Percentiles rank a stretch among this genome's conserved stretches.
Conservation (phyloP, 805 yeast species). For the Starmera caribaea region DNA sequence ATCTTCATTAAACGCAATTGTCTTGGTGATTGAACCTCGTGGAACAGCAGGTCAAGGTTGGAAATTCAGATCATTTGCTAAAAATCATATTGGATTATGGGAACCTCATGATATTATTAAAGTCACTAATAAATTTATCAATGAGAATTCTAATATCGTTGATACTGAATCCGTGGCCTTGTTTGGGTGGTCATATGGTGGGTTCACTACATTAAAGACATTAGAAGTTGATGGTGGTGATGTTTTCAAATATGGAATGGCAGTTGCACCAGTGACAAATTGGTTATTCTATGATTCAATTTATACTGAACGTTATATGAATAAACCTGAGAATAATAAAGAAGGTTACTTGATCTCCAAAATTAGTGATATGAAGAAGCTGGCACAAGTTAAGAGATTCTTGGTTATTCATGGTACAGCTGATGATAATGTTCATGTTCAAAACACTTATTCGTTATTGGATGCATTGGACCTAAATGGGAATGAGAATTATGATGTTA, state of each 20-base stretch:
- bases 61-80: conserved; percentile 65
- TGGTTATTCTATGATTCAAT: conserved; percentile 90
- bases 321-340: conserved; percentile 59
- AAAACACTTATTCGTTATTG: conserved; percentile 69
- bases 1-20: conserved; percentile 69
- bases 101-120: conserved; percentile 83
- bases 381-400: conserved; percentile 55
- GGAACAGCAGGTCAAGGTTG: conserved; percentile 92
- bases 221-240: conserved; percentile 70
- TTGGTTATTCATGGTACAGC: conserved; percentile 95
- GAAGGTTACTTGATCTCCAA: conserved; percentile 54
- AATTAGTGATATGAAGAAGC: conserved; percentile 43
- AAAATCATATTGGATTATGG: conserved; percentile 69
- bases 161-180: conserved; percentile 62
- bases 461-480: conserved; percentile 63
- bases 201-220: conserved; percentile 83
- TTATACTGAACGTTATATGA: conserved; percentile 93
- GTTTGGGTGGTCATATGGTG: conserved; percentile 99
- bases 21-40: conserved; percentile 91
- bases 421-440: conserved; percentile 95
- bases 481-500: conserved; percentile 73
- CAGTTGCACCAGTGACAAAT: conserved; percentile 96
- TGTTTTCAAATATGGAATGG: conserved; percentile 79
- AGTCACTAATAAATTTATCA: conserved; percentile 56
- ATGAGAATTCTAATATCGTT: conserved; percentile 40